Evolutionary conservation across 139 green algal genomes (phyloP).

Genomic region (Chlamydomonas urium): DNA sequence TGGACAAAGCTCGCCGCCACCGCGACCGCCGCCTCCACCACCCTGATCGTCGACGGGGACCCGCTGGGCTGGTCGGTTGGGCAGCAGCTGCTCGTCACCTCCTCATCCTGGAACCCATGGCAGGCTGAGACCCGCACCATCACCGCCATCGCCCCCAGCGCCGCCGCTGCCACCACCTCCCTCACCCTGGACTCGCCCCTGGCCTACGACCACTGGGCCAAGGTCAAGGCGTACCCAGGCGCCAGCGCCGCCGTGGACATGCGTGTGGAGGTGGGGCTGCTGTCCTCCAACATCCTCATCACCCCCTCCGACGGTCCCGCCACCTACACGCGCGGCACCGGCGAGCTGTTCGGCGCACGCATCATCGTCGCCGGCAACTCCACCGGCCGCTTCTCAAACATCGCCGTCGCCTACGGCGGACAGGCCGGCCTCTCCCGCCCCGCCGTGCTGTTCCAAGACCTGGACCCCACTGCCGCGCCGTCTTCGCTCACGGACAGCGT

Average conservation of each 20-base stretch:
- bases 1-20: constrained; percentile 52
- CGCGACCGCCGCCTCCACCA: constrained; percentile 19
- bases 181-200: constrained; percentile 33
- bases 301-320: constrained; percentile 1
- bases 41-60: constrained; percentile 9
- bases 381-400: constrained; percentile 12
- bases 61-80: constrained; percentile 29
- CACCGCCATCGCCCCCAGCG: constrained; percentile 9
- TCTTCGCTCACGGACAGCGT: no score
- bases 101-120: constrained; percentile 36
- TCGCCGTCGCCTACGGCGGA: constrained; percentile 25
- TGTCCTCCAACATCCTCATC: constrained; percentile 38
- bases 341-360: constrained; percentile 23
- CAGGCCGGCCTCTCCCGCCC: constrained; percentile 21
- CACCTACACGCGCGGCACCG: background rate
- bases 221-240: constrained; percentile 13
- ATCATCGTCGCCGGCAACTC: constrained; percentile 17
- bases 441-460: constrained; percentile 16
- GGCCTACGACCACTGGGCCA: constrained; percentile 22
- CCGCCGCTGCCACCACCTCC: background rate
- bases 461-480: no score
- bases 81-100: constrained; percentile 35
- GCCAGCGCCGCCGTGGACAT: constrained; percentile 8
- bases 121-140: constrained; percentile 41
- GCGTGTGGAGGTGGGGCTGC: constrained; percentile 28